Conservation (phyloP, 208 protist species). For the Giardia duodenalis region DNA sequence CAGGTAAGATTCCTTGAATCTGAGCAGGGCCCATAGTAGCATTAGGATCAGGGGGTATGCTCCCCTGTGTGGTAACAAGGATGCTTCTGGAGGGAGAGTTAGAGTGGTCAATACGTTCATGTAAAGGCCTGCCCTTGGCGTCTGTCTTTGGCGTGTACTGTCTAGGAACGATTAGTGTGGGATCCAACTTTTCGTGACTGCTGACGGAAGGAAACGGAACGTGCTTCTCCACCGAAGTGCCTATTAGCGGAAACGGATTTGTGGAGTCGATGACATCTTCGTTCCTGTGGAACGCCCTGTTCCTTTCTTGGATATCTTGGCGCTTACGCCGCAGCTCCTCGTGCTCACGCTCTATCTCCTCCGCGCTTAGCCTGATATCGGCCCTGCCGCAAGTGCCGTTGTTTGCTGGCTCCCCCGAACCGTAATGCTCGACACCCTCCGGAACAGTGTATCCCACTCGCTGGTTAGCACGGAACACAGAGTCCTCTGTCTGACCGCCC, state of each 20-base stretch:
- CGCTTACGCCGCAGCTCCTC: too few species aligned
- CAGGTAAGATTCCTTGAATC: not conserved
- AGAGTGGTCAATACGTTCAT: not conserved
- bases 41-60: not conserved
- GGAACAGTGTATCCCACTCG: too few species aligned
- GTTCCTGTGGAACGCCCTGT: too few species aligned
- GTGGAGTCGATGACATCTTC: too few species aligned
- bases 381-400: too few species aligned
- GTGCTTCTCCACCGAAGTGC: not conserved
- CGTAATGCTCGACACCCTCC: too few species aligned
- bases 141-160: not conserved
- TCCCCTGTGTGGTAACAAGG: not conserved
- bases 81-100: not conserved
- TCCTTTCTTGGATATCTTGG: too few species aligned
- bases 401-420: too few species aligned
- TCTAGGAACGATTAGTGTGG: not conserved
- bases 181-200: not conserved
- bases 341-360: too few species aligned
- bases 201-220: not conserved
- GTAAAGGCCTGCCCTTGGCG: not conserved
- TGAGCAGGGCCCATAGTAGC: not conserved
- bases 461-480: too few species aligned
- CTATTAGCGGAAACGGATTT: not conserved
- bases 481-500: too few species aligned
- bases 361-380: too few species aligned